Base-by-base conservation (phyloP, 306 rosid species). In the Quillaja saponaria region DNA sequence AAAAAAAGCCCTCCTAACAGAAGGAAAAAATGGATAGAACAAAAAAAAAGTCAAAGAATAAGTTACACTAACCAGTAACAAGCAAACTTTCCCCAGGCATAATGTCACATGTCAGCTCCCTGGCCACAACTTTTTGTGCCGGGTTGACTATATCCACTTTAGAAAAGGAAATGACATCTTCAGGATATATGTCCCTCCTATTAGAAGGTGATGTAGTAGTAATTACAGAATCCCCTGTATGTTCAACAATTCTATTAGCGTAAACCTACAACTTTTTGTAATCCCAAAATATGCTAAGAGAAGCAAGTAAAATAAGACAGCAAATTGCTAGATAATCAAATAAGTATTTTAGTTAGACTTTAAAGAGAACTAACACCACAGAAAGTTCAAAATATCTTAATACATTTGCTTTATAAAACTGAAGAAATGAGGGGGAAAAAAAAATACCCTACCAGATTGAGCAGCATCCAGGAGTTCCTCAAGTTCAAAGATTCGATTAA, bases 401-500 rank as follows among this genome's bases (percentile, higher is more conserved):
- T 53, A 45, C 33, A 34, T 16, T 35, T 25, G 49, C 49, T 39
- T 16, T 18, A 49, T 16, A 39, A 28, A 53, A 35, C 60, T 11
- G 55, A 31, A 52, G 33, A 61, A 44, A 10, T 25, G 31, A 46
- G 20, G 25, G 55, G 46, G 74, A 48, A 53, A 68, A n/a, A n/a
- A n/a, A n/a, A n/a, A n/a, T n/a, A n/a, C n/a, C 12, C 42, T 82
- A 92, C 99, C 96, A 42, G 95, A 82, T 47, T 89, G 87, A 44
- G 96, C 84, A 68, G 90, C 95, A 50, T 84, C 85, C 34, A 92
- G 81, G 48, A 88, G 81, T 65, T 92, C 99, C 77, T 89, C 99
- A 56, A 92, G 95, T 79, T 92, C 96, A 80, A 84, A 92, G 66
- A 92, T 89, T 42, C 99, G 64, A 78, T 84, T 88, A 76, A 88